Conservation (phyloP, 345 rosid species). For the Populus alba region DNA sequence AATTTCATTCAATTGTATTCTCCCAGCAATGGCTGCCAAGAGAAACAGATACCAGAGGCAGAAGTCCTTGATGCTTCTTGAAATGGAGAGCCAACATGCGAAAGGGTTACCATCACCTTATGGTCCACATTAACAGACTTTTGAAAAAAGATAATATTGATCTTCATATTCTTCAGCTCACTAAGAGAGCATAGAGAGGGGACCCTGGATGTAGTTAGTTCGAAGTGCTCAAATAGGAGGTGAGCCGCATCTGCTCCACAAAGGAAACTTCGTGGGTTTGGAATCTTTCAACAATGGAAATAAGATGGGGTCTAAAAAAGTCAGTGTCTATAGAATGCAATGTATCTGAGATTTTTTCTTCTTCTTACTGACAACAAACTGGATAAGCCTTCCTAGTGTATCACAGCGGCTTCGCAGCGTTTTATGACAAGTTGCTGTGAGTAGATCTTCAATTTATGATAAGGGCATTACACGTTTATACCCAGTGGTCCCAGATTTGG, state of each 20-base stretch:
- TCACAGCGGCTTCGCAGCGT: constrained; percentile 25
- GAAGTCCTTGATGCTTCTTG: constrained; percentile 84
- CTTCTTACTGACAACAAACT: constrained; percentile 10
- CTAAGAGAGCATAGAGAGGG: constrained; percentile 18
- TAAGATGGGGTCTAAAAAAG: constrained; percentile 21
- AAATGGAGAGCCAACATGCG: constrained; percentile 95
- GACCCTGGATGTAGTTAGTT: constrained; percentile 22
- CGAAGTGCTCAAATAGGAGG: constrained; percentile 14
- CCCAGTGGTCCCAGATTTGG: constrained; percentile 13
- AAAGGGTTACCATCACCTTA: constrained; percentile 82
- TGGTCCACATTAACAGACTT: constrained; percentile 47
- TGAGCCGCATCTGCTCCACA: constrained; percentile 18
- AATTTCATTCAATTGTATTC: constrained; percentile 2
- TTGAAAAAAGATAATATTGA: constrained; percentile 7
- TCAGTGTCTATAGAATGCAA: constrained; percentile 24
- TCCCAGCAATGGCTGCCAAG: constrained; percentile 75
- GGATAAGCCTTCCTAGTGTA: constrained; percentile 24
- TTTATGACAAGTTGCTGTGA: constrained; percentile 12
- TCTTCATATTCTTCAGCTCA: constrained; percentile 21
- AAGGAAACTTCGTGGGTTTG: constrained; percentile 24
- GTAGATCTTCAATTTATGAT: constrained; percentile 12
- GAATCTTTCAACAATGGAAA: constrained; percentile 27
- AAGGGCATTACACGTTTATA: constrained; percentile 23
- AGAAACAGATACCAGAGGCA: constrained; percentile 92
- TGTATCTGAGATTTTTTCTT: constrained; percentile 17